Percentiles rank a stretch among this genome's conserved stretches.
These are phyloP conservation scores for Naganishia friedmannii DNA, from an alignment of 768 basidiomycete species.

Conservation along the genomic window DNA sequence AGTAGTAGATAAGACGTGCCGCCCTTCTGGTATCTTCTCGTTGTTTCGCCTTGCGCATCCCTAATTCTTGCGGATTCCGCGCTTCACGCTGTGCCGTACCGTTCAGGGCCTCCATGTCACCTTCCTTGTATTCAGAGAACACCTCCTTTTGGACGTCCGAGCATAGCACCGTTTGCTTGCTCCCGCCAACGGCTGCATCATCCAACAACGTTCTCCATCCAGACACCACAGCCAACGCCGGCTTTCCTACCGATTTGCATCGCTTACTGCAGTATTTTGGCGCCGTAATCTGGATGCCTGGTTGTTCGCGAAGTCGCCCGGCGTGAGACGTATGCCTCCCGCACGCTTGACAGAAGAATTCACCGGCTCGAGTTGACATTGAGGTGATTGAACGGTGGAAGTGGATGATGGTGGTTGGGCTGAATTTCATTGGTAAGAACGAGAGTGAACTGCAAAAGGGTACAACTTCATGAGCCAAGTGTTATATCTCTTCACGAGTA, in stretches of 20 bases:
- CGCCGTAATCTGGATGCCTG: background rate
- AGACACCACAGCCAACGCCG: background rate
- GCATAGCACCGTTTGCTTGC: slow-evolving; percentile 1
- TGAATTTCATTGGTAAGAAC: too few species aligned
- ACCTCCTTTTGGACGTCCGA: slow-evolving; percentile 21
- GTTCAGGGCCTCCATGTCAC: too few species aligned
- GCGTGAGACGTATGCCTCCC: slow-evolving; percentile 28
- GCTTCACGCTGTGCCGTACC: too few species aligned
- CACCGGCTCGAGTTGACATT: slow-evolving; percentile 1
- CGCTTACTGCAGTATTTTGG: slow-evolving; percentile 23
- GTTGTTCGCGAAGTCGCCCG: background rate
- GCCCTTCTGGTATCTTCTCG: slow-evolving; percentile 23
- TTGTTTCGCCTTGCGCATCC: slow-evolving; percentile 18
- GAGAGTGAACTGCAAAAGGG: too few species aligned
- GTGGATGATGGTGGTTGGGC: background rate
- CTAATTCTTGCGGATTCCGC: background rate
- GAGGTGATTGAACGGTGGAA: background rate
- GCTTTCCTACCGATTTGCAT: slow-evolving; percentile 16
- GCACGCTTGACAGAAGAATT: slow-evolving; percentile 29
- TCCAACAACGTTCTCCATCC: slow-evolving; percentile 18
- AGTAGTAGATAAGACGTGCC: slow-evolving; percentile 23
- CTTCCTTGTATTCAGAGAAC: background rate
- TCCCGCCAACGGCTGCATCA: background rate
- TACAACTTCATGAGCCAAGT: background rate
- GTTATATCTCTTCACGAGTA: too few species aligned